These are phyloP conservation scores for Lonicera japonica DNA, from an alignment of 129 eudicot species.

Conservation along the genomic window DNA sequence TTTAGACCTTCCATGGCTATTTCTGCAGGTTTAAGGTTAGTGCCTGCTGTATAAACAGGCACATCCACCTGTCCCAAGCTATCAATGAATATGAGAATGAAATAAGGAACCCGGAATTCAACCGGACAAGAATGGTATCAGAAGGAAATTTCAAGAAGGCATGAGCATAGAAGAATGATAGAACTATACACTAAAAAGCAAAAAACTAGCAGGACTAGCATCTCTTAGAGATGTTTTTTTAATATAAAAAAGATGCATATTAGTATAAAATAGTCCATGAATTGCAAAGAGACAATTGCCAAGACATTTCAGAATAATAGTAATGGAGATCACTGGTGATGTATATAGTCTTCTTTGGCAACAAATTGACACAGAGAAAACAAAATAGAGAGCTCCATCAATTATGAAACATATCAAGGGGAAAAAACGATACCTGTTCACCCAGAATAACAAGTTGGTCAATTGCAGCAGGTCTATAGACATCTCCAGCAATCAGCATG, in stretches of 20 bases:
- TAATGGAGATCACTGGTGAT: too few relatives aligned
- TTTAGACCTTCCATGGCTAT: slow-evolving; percentile 81
- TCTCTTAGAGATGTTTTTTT: too few relatives aligned
- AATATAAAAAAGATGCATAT: neutral
- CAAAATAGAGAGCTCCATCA: neutral
- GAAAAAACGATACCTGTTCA: slow-evolving; percentile 45
- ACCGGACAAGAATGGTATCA: neutral
- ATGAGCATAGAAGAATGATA: neutral
- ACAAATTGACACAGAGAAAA: neutral
- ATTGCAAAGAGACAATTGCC: neutral
- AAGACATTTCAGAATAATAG: too few relatives aligned
- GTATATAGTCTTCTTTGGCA: slow-evolving; percentile 4
- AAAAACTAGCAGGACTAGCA: neutral
- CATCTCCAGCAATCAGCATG: slow-evolving; percentile 99
- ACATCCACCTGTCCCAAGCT: slow-evolving; percentile 72
- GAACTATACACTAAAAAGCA: too few relatives aligned
- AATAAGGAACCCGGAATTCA: slow-evolving; percentile 7
- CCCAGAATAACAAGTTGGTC: slow-evolving; percentile 94
- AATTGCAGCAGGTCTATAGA: slow-evolving; percentile 97
- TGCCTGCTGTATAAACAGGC: slow-evolving; percentile 92
- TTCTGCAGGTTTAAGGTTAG: slow-evolving; percentile 83
- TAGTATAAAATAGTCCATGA: neutral
- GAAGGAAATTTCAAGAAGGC: neutral
- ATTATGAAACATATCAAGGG: neutral
- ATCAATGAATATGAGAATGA: slow-evolving; percentile 21